phyloP scores from a whole-genome alignment of 2,329 filamentous ascomycete genomes.

The Cercospora sesami region DNA sequence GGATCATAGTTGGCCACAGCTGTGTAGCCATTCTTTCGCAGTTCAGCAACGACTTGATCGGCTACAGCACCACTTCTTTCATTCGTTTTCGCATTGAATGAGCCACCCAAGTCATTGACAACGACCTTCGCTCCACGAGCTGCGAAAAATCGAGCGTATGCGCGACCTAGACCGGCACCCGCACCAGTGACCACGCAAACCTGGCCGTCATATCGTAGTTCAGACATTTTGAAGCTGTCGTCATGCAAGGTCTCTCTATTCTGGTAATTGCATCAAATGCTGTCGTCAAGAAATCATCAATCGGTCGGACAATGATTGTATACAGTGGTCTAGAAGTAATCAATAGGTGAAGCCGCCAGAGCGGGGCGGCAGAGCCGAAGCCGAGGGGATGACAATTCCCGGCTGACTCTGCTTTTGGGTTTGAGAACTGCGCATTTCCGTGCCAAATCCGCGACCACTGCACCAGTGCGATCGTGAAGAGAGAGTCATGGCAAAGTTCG shows the following conservation, averaged over 20 bases:
- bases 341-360: neutral
- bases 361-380: slow-evolving; percentile 14
- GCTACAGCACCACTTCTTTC: slow-evolving; percentile 69
- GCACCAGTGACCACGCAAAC: slow-evolving; percentile 83
- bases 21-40: slow-evolving; percentile 83
- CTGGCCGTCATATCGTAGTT: slow-evolving; percentile 78
- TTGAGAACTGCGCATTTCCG: neutral
- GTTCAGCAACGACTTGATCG: slow-evolving; percentile 77
- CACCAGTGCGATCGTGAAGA: neutral
- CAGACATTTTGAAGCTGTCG: slow-evolving; percentile 21
- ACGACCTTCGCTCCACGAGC: slow-evolving; percentile 88
- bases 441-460: neutral
- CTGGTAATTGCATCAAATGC: neutral
- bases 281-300: neutral
- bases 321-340: neutral
- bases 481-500: neutral
- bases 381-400: slow-evolving; percentile 6
- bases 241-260: neutral
- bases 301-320: neutral
- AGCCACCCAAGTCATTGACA: slow-evolving; percentile 89
- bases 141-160: slow-evolving; percentile 83
- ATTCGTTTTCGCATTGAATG: slow-evolving; percentile 85
- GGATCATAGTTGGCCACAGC: slow-evolving; percentile 95
- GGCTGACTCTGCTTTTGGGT: slow-evolving; percentile 8
- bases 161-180: slow-evolving; percentile 75